A percentile compares a stretch with the other conserved stretches of the same genome.
Evolutionary conservation across 106 monocot species (phyloP).

Genomic region (Dioscorea dumetorum): DNA sequence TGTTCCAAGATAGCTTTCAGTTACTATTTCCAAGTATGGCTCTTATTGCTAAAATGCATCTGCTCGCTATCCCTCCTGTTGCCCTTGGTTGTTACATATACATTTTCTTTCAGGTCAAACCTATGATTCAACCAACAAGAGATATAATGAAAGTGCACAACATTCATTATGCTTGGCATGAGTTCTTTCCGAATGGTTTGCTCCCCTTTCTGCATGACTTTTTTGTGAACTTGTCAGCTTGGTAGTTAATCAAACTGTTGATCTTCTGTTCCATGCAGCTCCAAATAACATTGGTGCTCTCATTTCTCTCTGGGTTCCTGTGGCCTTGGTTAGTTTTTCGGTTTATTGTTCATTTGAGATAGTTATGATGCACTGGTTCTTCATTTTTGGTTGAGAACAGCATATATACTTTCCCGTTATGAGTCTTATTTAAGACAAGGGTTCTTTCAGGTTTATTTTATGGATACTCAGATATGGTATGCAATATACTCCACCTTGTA

Average conservation of each 20-base stretch:
- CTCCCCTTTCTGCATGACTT: neutral
- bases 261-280: slow-evolving; percentile 43
- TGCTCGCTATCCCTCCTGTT: no score
- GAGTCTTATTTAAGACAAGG: neutral
- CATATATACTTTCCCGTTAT: neutral
- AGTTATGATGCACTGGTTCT: neutral
- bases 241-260: neutral
- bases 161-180: slow-evolving; percentile 89
- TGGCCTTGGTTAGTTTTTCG: slow-evolving; percentile 61
- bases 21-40: slow-evolving; percentile 62
- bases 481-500: slow-evolving; percentile 88
- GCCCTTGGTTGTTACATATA: neutral
- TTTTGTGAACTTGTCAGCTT: no score
- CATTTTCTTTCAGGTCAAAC: slow-evolving; percentile 60
- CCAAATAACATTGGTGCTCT: slow-evolving; percentile 72
- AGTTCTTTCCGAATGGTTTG: slow-evolving; percentile 93
- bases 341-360: slow-evolving; percentile 6
- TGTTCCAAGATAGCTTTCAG: slow-evolving; percentile 86
- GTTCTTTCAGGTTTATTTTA: slow-evolving; percentile 83
- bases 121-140: slow-evolving; percentile 88
- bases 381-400: neutral
- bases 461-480: slow-evolving; percentile 99
- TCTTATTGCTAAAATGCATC: neutral
- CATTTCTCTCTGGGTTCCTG: slow-evolving; percentile 82
- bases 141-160: slow-evolving; percentile 87